Conservation (phyloP, 306 rosid species). For the Cucurbita ficifolia region DNA sequence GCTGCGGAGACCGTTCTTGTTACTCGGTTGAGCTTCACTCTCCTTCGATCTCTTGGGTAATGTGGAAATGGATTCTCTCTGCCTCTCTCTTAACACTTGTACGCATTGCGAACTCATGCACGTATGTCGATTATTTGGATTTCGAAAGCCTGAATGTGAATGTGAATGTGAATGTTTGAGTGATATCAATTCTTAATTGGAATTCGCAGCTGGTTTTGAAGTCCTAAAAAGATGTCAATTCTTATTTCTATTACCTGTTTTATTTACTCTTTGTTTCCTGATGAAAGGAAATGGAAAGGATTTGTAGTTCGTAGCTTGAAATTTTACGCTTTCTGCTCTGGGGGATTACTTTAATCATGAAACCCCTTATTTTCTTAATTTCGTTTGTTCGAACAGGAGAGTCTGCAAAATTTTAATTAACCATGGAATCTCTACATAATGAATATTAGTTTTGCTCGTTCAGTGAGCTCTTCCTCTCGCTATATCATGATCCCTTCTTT, state of each 20-base stretch:
- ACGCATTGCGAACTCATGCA: not conserved
- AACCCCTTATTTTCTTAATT: not conserved
- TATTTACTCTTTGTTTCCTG: not conserved
- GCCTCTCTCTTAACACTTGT: not conserved
- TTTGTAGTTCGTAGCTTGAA: not conserved
- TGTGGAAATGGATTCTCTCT: not conserved
- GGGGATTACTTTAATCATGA: not conserved
- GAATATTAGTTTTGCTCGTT: not conserved
- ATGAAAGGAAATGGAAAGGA: not conserved
- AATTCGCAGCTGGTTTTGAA: not conserved
- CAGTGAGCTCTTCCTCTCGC: not conserved
- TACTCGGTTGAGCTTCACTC: conserved; percentile 58
- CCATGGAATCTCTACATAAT: not conserved
- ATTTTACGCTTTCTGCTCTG: not conserved
- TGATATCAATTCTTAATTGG: too few relatives aligned
- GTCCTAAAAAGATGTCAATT: not conserved
- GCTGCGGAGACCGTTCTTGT: conserved; percentile 72
- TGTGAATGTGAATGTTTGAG: not conserved
- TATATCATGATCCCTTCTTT: conserved; percentile 14
- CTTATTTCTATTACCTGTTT: not conserved
- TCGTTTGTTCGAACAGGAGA: not conserved
- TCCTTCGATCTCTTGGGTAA: conserved; percentile 78
- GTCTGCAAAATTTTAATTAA: not conserved
- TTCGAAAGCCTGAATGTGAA: not conserved
- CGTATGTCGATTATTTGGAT: not conserved